Conservation (phyloP, 2,329 filamentous ascomycete species). For the Beauveria sp. region DNA sequence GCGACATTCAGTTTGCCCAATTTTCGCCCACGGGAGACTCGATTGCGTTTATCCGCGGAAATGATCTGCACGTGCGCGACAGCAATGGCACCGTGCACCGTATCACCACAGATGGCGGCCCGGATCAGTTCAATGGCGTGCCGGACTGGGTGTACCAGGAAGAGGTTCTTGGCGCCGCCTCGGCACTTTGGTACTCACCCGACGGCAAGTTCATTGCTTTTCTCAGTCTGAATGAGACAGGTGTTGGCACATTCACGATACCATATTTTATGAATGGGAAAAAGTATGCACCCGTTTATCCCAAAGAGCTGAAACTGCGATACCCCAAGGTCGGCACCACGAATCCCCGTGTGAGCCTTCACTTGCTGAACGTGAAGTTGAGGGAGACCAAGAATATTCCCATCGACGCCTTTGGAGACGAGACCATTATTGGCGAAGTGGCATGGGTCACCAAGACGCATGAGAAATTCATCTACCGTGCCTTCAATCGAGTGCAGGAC, state of each 20-base stretch:
- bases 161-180: conserved; percentile 56
- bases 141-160: conserved; percentile 80
- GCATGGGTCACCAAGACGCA: conserved; percentile 58
- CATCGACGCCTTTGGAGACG: conserved; percentile 51
- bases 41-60: conserved; percentile 61
- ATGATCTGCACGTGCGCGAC: conserved; percentile 50
- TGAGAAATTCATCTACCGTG: conserved; percentile 53
- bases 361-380: conserved; percentile 45
- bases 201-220: conserved; percentile 85
- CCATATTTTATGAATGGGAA: conserved; percentile 58
- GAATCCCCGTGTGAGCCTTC: conserved; percentile 57
- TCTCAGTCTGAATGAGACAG: conserved; percentile 75
- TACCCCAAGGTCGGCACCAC: conserved; percentile 63
- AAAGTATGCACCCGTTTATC: conserved; percentile 52
- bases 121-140: conserved; percentile 55
- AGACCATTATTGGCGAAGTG: conserved; percentile 60
- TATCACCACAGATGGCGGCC: conserved; percentile 52
- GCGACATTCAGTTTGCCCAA: conserved; percentile 60
- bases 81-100: conserved; percentile 45
- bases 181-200: conserved; percentile 85
- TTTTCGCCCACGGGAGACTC: conserved; percentile 50
- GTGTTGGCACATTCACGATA: conserved; percentile 57
- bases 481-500: conserved; percentile 63
- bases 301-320: conserved; percentile 52
- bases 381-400: conserved; percentile 37